phyloP scores from a whole-genome alignment of 345 rosid genomes.

The Eucalyptus melliodora region DNA sequence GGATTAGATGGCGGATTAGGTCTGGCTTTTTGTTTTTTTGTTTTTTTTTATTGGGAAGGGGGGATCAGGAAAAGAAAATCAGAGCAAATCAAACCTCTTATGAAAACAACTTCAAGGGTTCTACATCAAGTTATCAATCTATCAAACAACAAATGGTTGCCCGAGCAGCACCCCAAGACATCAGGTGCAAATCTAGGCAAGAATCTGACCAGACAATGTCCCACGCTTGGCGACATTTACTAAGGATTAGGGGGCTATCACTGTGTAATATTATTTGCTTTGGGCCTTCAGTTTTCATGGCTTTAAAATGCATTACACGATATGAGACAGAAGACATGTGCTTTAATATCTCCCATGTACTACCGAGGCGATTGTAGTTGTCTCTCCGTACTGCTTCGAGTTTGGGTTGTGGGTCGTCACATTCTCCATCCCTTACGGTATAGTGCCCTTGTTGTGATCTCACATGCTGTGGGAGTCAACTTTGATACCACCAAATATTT shows the following conservation, averaged over 20 bases:
- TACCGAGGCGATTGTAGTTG: too few species aligned
- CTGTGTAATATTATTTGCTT: too few species aligned
- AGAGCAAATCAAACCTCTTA: background rate
- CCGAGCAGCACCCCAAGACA: conserved; percentile 86
- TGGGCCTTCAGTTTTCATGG: too few species aligned
- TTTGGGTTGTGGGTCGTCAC: too few species aligned
- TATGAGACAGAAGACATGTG: too few species aligned
- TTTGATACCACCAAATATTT: too few species aligned
- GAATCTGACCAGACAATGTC: conserved; percentile 74
- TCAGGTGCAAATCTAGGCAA: conserved; percentile 85
- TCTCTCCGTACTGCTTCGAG: too few species aligned
- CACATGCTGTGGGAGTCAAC: accelerated
- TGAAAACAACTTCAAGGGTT: background rate
- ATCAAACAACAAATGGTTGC: conserved; percentile 1
- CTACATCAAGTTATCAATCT: background rate
- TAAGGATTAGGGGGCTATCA: too few species aligned
- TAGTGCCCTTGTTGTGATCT: too few species aligned
- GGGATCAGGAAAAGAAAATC: background rate
- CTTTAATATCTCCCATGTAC: too few species aligned
- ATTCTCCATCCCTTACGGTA: too few species aligned
- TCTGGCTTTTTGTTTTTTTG: background rate
- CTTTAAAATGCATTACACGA: too few species aligned
- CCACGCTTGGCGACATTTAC: conserved; percentile 54
- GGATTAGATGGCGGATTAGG: background rate
- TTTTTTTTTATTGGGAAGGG: background rate